Evolutionary conservation across 1,284 basidiomycete species (phyloP).

Genomic region (Pisolithus thermaeus): DNA sequence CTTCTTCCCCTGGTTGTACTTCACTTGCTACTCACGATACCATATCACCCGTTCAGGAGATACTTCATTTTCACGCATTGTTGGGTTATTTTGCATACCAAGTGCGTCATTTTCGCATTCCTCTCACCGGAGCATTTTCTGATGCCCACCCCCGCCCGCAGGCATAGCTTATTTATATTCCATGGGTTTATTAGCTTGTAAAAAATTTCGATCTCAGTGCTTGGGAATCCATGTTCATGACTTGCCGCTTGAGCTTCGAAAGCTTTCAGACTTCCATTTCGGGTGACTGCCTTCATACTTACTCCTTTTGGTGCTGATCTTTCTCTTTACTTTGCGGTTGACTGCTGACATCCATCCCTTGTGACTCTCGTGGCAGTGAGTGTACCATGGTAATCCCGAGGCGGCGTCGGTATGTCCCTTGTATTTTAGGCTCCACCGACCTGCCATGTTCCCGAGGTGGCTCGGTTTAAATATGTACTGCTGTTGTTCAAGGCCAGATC

Average conservation of each 20-base stretch:
- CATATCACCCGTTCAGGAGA: too few species aligned
- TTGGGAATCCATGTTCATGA: not conserved
- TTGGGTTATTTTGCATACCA: too few species aligned
- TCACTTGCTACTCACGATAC: too few species aligned
- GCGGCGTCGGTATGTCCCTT: too few species aligned
- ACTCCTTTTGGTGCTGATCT: constrained; percentile 15
- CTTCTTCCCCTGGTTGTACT: too few species aligned
- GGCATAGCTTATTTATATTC: too few species aligned
- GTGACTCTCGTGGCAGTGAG: constrained; percentile 21
- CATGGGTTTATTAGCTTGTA: too few species aligned
- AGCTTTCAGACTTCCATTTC: constrained; percentile 23
- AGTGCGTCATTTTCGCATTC: too few species aligned
- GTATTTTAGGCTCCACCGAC: too few species aligned
- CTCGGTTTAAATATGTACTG: not conserved
- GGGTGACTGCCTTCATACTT: constrained; percentile 26
- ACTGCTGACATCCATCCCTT: constrained; percentile 14
- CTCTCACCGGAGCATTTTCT: too few species aligned
- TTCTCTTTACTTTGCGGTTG: constrained; percentile 6
- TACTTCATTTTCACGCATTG: too few species aligned
- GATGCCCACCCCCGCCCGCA: too few species aligned
- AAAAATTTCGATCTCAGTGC: not conserved
- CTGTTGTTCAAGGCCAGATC: not conserved
- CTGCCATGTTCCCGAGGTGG: not conserved
- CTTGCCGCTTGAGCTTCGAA: not conserved
- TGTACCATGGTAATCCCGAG: constrained; percentile 16